Evolutionary conservation across 768 basidiomycete genomes (phyloP).

Genomic region (Leucosporidium creatinivorum): DNA sequence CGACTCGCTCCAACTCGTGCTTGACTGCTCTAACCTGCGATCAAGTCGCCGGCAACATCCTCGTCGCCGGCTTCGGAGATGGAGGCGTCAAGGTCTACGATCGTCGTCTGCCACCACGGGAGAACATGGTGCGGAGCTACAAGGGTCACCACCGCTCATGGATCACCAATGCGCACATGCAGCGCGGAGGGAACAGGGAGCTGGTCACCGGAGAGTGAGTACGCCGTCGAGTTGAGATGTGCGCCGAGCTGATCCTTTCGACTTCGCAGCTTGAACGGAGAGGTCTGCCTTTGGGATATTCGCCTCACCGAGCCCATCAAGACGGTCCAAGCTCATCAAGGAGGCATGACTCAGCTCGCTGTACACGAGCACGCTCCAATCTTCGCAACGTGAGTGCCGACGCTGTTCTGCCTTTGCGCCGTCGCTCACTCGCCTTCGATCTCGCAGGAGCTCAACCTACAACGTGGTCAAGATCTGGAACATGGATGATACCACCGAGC

Average conservation of each 20-base stretch:
- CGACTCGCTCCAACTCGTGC: slow-evolving; percentile 82
- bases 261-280: slow-evolving; percentile 65
- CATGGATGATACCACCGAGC: slow-evolving; percentile 47
- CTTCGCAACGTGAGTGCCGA: slow-evolving; percentile 64
- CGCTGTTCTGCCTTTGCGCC: neutral
- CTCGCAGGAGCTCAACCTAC: slow-evolving; percentile 53
- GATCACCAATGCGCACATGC: slow-evolving; percentile 85
- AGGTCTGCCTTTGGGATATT: slow-evolving; percentile 85
- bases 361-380: slow-evolving; percentile 75
- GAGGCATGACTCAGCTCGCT: slow-evolving; percentile 76
- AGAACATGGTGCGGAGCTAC: slow-evolving; percentile 72
- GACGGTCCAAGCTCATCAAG: slow-evolving; percentile 58
- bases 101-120: slow-evolving; percentile 72
- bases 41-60: slow-evolving; percentile 63
- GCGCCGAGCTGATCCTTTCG: neutral
- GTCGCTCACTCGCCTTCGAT: neutral
- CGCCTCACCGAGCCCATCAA: slow-evolving; percentile 59
- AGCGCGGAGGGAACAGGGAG: slow-evolving; percentile 60
- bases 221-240: neutral
- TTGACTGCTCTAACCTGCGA: slow-evolving; percentile 79
- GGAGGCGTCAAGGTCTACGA: slow-evolving; percentile 86
- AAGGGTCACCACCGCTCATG: slow-evolving; percentile 65
- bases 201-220: slow-evolving; percentile 78
- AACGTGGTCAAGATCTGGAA: slow-evolving; percentile 61
- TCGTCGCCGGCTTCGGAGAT: slow-evolving; percentile 87